These are phyloP conservation scores for Beauveria bassiana DNA, from an alignment of 2,329 filamentous ascomycete genomes.

Conservation along the genomic window DNA sequence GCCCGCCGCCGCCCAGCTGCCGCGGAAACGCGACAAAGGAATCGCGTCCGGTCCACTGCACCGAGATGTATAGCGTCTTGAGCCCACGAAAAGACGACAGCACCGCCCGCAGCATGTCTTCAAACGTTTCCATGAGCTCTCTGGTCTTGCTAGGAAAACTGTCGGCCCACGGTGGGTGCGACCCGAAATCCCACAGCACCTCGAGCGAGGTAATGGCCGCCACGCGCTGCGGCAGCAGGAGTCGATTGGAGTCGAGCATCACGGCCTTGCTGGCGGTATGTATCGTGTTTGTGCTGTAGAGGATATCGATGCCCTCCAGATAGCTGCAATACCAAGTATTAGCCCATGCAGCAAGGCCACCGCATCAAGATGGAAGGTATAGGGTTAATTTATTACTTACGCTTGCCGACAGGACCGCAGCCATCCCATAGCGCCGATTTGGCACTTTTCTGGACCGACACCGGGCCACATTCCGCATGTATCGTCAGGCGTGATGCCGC, in stretches of 20 bases:
- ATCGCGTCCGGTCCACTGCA: conserved; percentile 12
- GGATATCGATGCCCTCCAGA: conserved; percentile 21
- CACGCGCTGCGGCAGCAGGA: conserved; percentile 18
- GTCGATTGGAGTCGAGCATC: conserved; percentile 12
- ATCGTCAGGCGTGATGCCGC: conserved; percentile 10
- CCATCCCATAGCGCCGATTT: conserved; percentile 24
- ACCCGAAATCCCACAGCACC: conserved; percentile 18
- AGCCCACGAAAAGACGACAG: conserved; percentile 14
- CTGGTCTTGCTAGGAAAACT: conserved; percentile 10
- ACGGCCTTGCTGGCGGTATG: conserved; percentile 17
- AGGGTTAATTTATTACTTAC: conserved; percentile 8
- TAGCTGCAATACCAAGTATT: conserved; percentile 15
- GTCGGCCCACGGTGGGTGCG: conserved; percentile 7
- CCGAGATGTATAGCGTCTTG: conserved; percentile 15
- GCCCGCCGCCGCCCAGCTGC: neutral
- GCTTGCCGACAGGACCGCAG: conserved; percentile 24
- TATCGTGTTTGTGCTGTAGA: conserved; percentile 24
- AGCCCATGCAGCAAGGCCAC: neutral
- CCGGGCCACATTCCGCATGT: conserved; percentile 18
- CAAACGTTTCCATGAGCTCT: conserved; percentile 10
- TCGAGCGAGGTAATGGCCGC: conserved; percentile 18
- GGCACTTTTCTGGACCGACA: conserved; percentile 14
- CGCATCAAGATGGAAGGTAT: neutral
- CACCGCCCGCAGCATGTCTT: conserved; percentile 14
- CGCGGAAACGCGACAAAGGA: neutral